A percentile compares a stretch with the other conserved stretches of the same genome.
These are phyloP conservation scores for Suillus americanus DNA, from an alignment of 768 basidiomycete genomes.

Conservation along the genomic window DNA sequence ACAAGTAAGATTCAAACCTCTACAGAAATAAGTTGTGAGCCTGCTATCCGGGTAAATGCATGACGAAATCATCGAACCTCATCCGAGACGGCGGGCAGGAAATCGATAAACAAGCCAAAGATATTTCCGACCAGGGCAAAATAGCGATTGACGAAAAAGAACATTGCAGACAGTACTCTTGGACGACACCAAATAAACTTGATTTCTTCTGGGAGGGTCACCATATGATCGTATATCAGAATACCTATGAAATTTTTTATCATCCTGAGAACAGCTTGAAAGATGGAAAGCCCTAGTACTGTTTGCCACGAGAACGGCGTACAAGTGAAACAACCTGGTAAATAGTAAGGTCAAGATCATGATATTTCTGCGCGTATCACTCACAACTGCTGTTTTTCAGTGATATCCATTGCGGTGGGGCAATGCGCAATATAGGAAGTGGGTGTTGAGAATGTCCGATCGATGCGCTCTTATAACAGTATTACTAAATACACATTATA, in stretches of 20 bases:
- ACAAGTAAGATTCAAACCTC: conserved; percentile 5
- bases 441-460: background rate
- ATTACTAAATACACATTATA: background rate
- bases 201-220: conserved; percentile 38
- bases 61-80: background rate
- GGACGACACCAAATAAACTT: conserved; percentile 45
- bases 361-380: background rate
- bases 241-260: conserved; percentile 17
- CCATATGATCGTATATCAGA: conserved; percentile 29
- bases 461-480: background rate
- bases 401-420: background rate
- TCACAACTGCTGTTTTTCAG: background rate
- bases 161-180: conserved; percentile 36
- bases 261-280: background rate
- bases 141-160: conserved; percentile 54
- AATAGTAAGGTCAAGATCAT: background rate
- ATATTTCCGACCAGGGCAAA: conserved; percentile 42
- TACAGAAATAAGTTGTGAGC: background rate
- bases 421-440: too few species aligned
- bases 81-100: conserved; percentile 11
- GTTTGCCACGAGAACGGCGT: conserved; percentile 3
- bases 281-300: background rate
- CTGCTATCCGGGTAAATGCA: background rate
- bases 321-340: conserved; percentile 5
- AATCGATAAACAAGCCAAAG: conserved; percentile 29